Conservation (phyloP, 1,284 basidiomycete species). For the Naganishia liquefaciens region DNA sequence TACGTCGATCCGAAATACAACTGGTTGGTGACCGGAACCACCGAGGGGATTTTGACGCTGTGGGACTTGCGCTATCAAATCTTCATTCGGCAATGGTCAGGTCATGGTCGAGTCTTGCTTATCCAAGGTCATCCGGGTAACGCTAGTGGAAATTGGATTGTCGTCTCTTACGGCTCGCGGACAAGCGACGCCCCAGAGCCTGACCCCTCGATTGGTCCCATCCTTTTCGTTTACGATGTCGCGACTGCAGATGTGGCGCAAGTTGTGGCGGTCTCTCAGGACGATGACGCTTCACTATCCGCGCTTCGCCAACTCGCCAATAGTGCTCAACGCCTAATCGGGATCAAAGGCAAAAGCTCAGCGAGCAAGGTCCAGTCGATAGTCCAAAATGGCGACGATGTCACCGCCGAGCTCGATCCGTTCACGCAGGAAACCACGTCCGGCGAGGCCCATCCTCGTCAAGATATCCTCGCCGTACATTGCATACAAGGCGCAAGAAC, state of each 20-base stretch:
- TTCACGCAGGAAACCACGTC: slow-evolving; percentile 20
- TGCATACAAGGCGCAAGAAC: slow-evolving; percentile 42
- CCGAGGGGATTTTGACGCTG: slow-evolving; percentile 75
- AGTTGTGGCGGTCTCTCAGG: slow-evolving; percentile 35
- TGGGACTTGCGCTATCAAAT: slow-evolving; percentile 96
- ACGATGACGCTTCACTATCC: slow-evolving; percentile 28
- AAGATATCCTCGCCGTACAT: slow-evolving; percentile 37
- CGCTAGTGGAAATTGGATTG: slow-evolving; percentile 74
- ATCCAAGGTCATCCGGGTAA: slow-evolving; percentile 75
- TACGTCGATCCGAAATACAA: slow-evolving; percentile 77
- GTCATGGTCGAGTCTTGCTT: slow-evolving; percentile 59
- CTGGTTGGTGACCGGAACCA: slow-evolving; percentile 87
- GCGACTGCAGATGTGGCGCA: slow-evolving; percentile 35
- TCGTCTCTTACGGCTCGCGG: slow-evolving; percentile 68
- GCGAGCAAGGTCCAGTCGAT: too few species aligned
- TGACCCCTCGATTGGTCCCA: not conserved
- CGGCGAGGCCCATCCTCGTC: not conserved
- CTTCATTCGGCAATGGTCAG: slow-evolving; percentile 82
- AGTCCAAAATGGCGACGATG: too few species aligned
- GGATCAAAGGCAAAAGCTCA: too few species aligned
- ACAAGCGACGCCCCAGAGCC: not conserved
- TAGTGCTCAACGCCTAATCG: too few species aligned
- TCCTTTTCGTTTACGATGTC: slow-evolving; percentile 17
- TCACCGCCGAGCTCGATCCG: not conserved
- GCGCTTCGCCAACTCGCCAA: slow-evolving; percentile 25